Percentiles rank a stretch among this genome's conserved stretches.
phyloP scores from a whole-genome alignment of 1,284 basidiomycete genomes.

The Tetrapyrgos nigripes region DNA sequence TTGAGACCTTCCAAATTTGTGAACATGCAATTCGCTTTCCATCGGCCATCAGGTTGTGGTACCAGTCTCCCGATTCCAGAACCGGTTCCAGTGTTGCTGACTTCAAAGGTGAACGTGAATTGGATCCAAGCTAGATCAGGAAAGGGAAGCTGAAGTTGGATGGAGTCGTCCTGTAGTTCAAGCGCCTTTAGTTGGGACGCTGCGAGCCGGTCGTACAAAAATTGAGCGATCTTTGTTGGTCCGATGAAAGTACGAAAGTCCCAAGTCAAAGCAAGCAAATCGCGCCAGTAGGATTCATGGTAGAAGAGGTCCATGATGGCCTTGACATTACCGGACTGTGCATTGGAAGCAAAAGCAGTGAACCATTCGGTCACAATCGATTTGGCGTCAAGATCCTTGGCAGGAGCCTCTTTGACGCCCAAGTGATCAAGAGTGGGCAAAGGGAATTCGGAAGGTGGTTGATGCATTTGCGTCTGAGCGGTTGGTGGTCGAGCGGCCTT shows the following conservation, averaged over 20 bases:
- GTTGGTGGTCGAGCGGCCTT: too few relatives aligned
- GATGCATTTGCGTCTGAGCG: too few relatives aligned
- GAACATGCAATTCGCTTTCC: constrained; percentile 61
- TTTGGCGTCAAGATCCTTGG: constrained; percentile 40
- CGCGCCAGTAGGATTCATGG: constrained; percentile 60
- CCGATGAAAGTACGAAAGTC: constrained; percentile 67
- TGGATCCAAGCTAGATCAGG: constrained; percentile 64
- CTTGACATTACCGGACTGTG: constrained; percentile 41
- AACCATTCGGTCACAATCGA: constrained; percentile 54
- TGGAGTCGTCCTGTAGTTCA: constrained; percentile 39
- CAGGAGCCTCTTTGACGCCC: constrained; percentile 34
- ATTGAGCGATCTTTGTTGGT: constrained; percentile 41
- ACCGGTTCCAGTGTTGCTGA: constrained; percentile 46
- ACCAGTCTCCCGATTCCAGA: constrained; percentile 63
- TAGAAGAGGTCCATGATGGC: constrained; percentile 45
- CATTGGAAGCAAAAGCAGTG: constrained; percentile 40
- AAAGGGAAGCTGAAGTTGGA: constrained; percentile 47
- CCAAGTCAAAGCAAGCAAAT: constrained; percentile 67
- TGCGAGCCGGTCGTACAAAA: constrained; percentile 51
- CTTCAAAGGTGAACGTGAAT: constrained; percentile 60
- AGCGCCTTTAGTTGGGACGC: constrained; percentile 42
- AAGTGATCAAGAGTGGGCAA: constrained; percentile 52
- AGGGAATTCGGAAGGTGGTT: neutral
- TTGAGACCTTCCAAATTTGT: constrained; percentile 58
- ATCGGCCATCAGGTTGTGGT: constrained; percentile 49